A percentile compares a stretch with the other conserved stretches of the same genome.
These are phyloP conservation scores for Phytophthora foliorum DNA, from an alignment of 352 stramenopile species.

Conservation along the genomic window DNA sequence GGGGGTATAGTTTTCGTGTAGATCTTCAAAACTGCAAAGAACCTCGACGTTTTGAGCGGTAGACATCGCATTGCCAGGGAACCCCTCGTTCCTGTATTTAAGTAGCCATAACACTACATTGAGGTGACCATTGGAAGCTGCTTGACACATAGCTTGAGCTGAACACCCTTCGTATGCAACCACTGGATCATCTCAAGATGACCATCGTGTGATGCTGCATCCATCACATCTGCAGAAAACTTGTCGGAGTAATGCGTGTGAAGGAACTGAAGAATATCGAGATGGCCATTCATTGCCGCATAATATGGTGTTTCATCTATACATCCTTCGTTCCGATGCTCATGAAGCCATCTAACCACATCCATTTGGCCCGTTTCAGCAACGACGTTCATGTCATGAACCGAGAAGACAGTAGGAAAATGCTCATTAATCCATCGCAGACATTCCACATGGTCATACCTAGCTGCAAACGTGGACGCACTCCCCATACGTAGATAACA, in stretches of 20 bases:
- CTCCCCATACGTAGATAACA: neutral
- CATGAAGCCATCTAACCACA: constrained; percentile 3
- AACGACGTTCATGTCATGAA: neutral
- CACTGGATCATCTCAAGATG: neutral
- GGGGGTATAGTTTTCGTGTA: neutral
- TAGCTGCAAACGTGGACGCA: neutral
- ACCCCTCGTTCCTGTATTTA: neutral
- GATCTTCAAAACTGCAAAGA: neutral
- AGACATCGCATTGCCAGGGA: neutral
- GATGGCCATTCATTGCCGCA: neutral
- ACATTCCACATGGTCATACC: neutral
- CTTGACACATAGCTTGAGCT: neutral
- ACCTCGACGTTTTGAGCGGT: neutral
- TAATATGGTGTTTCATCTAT: neutral
- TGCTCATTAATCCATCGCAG: neutral
- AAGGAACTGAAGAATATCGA: constrained; percentile 3
- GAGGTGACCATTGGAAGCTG: neutral
- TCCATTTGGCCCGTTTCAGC: neutral
- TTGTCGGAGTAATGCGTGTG: neutral
- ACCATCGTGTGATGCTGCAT: neutral
- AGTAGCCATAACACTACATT: constrained; percentile 1
- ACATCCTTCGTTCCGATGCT: constrained; percentile 2
- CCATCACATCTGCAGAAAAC: neutral
- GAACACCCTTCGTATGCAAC: neutral
- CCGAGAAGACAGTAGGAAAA: neutral